Evolutionary conservation across 257 asterid genomes (phyloP).

Genomic region (Salvia miltiorrhiza): DNA sequence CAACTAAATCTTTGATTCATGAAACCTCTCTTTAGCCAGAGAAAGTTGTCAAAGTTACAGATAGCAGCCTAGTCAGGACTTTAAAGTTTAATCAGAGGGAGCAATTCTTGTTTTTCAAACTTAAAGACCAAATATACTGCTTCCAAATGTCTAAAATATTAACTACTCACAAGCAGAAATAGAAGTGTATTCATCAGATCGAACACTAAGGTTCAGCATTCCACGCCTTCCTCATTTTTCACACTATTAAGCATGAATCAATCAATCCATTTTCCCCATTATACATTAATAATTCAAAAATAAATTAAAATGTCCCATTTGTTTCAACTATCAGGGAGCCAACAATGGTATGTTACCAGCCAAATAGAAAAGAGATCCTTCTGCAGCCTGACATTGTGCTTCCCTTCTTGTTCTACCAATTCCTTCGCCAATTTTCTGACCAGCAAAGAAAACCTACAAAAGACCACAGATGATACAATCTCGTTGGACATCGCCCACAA

Average conservation of each 20-base stretch:
- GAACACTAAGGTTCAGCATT: neutral
- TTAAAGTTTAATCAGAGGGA: no score
- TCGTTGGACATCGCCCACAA: constrained; percentile 1
- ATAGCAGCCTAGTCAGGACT: no score
- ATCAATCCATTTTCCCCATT: neutral
- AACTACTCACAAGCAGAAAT: neutral
- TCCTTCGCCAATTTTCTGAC: constrained; percentile 88
- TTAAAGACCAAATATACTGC: neutral
- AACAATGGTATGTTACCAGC: constrained; percentile 53
- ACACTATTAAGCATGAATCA: neutral
- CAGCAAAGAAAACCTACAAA: constrained; percentile 79
- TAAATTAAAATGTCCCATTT: constrained; percentile 1
- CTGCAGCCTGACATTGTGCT: constrained; percentile 78
- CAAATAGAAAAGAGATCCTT: constrained; percentile 71
- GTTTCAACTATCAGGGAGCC: constrained; percentile 20
- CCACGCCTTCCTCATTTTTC: neutral
- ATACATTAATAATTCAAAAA: neutral
- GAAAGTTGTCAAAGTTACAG: neutral
- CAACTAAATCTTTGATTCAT: neutral
- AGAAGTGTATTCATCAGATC: neutral
- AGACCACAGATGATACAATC: constrained; percentile 14
- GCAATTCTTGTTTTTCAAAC: neutral
- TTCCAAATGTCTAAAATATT: neutral
- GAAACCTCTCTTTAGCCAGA: neutral
- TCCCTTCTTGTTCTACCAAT: constrained; percentile 85